Evolutionary conservation across 768 basidiomycete genomes (phyloP).

Genomic region (Pholiota molesta): DNA sequence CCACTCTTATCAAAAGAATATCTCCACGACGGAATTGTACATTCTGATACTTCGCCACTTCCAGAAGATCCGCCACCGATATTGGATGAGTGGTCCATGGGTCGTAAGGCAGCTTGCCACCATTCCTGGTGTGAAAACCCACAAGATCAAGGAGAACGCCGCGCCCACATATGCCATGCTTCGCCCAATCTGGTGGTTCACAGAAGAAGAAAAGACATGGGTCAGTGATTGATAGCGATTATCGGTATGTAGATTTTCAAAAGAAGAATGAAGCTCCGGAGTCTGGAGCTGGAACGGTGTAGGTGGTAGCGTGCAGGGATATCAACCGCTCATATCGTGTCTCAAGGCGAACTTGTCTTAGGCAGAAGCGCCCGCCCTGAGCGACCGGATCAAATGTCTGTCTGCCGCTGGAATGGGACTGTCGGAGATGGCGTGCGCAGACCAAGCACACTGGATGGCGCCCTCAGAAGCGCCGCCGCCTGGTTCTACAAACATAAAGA

Average conservation of each 20-base stretch:
- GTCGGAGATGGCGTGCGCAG: background rate
- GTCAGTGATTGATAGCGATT: too few relatives aligned
- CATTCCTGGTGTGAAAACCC: constrained; percentile 46
- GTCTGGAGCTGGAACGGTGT: background rate
- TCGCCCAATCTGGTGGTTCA: constrained; percentile 59
- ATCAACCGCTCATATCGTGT: background rate
- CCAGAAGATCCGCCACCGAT: constrained; percentile 56
- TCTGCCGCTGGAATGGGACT: background rate
- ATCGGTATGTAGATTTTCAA: too few relatives aligned
- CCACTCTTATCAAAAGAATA: constrained; percentile 61
- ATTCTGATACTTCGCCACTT: constrained; percentile 60
- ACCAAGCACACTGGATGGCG: background rate
- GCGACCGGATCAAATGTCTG: background rate
- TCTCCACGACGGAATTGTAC: constrained; percentile 62
- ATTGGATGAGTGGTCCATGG: constrained; percentile 62
- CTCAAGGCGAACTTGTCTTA: background rate
- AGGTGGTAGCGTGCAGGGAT: background rate
- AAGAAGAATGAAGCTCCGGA: background rate
- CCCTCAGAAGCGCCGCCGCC: background rate
- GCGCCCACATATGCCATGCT: constrained; percentile 70
- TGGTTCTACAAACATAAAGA: background rate
- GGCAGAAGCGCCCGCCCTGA: background rate
- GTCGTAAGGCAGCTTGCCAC: constrained; percentile 54
- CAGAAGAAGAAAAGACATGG: background rate
- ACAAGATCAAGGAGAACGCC: constrained; percentile 71